These are phyloP conservation scores for Xylaria curta DNA, from an alignment of 495 filamentous ascomycete species.

Conservation along the genomic window DNA sequence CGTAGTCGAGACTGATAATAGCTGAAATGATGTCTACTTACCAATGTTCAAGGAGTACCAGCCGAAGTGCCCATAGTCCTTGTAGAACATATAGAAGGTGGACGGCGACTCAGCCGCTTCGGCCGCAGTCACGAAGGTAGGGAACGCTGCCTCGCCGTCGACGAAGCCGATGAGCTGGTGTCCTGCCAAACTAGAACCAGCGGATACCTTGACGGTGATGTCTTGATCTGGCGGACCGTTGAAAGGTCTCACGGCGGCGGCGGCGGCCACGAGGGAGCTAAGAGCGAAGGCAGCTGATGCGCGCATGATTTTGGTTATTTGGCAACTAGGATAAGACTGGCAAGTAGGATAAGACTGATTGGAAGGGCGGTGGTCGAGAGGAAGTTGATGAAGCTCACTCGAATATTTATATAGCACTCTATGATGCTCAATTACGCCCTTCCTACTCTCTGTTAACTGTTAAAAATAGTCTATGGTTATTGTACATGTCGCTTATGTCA, in stretches of 20 bases:
- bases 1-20: background rate
- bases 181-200: conserved; percentile 8
- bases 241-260: background rate
- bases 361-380: background rate
- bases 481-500: background rate
- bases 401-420: background rate
- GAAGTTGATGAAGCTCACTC: background rate
- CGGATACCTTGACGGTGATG: background rate
- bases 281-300: background rate
- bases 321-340: background rate
- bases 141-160: conserved; percentile 10
- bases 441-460: too few relatives aligned
- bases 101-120: background rate
- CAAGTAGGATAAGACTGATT: background rate
- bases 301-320: background rate
- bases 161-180: conserved; percentile 28
- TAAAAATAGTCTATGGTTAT: background rate
- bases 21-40: background rate
- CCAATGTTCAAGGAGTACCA: background rate
- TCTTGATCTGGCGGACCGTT: background rate
- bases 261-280: background rate
- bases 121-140: conserved; percentile 1
- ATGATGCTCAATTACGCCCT: background rate
- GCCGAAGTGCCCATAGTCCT: background rate
- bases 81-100: background rate